Conservation (phyloP, 2,329 filamentous ascomycete species). For the Aurifilum marmelostoma region DNA sequence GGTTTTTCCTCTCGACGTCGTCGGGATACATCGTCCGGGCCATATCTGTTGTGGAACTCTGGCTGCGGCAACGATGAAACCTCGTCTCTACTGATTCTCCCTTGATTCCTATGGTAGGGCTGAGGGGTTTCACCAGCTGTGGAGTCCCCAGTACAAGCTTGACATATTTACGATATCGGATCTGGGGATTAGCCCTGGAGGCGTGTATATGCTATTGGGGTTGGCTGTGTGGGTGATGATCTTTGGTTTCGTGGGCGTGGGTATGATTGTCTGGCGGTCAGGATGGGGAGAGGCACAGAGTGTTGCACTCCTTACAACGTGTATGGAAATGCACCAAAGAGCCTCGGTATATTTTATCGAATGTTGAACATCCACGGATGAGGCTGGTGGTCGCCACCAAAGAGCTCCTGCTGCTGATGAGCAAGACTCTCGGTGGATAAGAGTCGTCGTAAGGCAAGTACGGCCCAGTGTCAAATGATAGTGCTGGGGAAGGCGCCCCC, state of each 20-base stretch:
- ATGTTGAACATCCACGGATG: neutral
- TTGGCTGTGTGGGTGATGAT: too few species aligned
- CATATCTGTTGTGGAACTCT: slow-evolving; percentile 27
- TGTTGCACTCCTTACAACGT: neutral
- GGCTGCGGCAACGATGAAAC: neutral
- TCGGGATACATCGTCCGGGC: slow-evolving; percentile 39
- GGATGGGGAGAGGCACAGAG: neutral
- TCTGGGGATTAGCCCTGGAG: neutral
- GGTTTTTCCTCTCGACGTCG: slow-evolving; percentile 46
- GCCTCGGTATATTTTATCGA: neutral
- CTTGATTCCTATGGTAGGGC: neutral
- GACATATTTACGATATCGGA: neutral
- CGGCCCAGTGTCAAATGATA: neutral
- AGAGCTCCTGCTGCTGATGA: neutral
- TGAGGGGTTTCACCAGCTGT: slow-evolving; percentile 7
- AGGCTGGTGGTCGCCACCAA: neutral
- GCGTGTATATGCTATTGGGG: neutral
- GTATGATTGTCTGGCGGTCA: neutral
- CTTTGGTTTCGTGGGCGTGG: too few species aligned
- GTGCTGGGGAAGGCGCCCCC: neutral
- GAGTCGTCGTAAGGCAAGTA: neutral
- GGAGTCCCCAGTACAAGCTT: slow-evolving; percentile 5
- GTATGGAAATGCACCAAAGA: neutral
- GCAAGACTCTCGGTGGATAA: neutral
- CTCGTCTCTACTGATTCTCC: neutral